Evolutionary conservation across 495 filamentous ascomycete species (phyloP).

Genomic region (Schizothecium vesticola): DNA sequence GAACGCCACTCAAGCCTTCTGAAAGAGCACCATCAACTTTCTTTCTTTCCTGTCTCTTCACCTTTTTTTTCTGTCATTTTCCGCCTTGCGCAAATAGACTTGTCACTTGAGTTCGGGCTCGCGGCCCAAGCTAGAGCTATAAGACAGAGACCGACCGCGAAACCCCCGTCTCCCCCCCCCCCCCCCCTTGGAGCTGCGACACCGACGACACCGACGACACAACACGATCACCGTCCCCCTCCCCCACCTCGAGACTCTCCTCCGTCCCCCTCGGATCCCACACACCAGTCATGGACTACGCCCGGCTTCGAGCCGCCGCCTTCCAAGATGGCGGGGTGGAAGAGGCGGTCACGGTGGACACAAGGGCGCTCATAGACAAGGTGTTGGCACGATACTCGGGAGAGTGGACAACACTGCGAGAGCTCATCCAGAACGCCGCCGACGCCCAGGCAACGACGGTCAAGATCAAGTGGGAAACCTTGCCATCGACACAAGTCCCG

Average conservation of each 20-base stretch:
- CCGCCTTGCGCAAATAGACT: neutral
- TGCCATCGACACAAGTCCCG: conserved; percentile 71
- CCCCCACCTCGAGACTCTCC: too few species aligned
- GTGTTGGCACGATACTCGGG: conserved; percentile 92
- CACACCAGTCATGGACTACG: conserved; percentile 59
- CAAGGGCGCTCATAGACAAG: conserved; percentile 93
- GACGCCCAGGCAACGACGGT: conserved; percentile 90
- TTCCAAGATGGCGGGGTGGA: conserved; percentile 82
- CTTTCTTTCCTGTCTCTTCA: neutral
- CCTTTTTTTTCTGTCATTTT: neutral
- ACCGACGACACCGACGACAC: neutral
- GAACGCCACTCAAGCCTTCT: neutral
- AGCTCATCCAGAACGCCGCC: conserved; percentile 96
- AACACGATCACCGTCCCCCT: neutral
- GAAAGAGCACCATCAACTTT: neutral
- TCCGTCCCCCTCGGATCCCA: neutral
- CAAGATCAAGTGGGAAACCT: conserved; percentile 81
- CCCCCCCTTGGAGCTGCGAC: neutral
- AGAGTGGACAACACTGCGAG: conserved; percentile 81
- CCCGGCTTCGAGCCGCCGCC: conserved; percentile 76
- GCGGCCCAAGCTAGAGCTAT: neutral
- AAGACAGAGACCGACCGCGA: neutral
- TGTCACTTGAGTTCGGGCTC: neutral
- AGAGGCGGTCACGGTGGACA: conserved; percentile 98
- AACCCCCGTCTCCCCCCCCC: neutral